Conservation (phyloP, 805 yeast species). For the Candida schatavii region DNA sequence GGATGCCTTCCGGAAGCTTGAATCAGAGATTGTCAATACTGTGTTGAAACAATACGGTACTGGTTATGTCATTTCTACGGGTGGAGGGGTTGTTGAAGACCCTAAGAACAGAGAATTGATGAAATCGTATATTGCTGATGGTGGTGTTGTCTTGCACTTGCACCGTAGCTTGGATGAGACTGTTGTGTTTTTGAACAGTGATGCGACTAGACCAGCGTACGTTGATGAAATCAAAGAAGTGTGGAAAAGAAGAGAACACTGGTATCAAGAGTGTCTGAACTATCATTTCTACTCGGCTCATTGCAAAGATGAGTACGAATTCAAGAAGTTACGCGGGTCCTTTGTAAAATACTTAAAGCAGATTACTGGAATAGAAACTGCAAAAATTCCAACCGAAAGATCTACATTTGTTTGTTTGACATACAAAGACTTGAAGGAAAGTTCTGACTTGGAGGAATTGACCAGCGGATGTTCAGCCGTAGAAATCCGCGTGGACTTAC, state of each 20-base stretch:
- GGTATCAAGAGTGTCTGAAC: constrained; percentile 81
- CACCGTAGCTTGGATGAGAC: constrained; percentile 86
- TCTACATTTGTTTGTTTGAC: constrained; percentile 76
- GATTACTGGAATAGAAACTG: constrained; percentile 54
- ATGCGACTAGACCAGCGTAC: constrained; percentile 86
- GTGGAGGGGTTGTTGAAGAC: constrained; percentile 93
- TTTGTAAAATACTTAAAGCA: constrained; percentile 56
- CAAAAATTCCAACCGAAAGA: constrained; percentile 42
- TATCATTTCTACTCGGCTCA: constrained; percentile 74
- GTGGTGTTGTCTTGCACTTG: constrained; percentile 84
- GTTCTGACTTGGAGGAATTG: constrained; percentile 49
- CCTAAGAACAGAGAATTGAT: constrained; percentile 63
- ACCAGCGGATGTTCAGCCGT: constrained; percentile 76
- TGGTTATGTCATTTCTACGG: constrained; percentile 81
- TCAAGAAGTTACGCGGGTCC: constrained; percentile 53
- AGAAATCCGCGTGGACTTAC: constrained; percentile 76
- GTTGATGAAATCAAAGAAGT: constrained; percentile 76
- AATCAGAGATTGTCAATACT: constrained; percentile 53
- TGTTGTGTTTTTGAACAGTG: constrained; percentile 67
- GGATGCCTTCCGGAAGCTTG: constrained; percentile 79
- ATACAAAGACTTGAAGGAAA: constrained; percentile 53
- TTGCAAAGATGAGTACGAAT: constrained; percentile 54
- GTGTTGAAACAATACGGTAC: constrained; percentile 36
- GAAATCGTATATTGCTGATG: constrained; percentile 48
- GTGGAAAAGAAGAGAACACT: constrained; percentile 76